Percentiles rank a stretch among this genome's conserved stretches.
Conservation (phyloP, 306 rosid genomes). For the Rosa chinensis region DNA sequence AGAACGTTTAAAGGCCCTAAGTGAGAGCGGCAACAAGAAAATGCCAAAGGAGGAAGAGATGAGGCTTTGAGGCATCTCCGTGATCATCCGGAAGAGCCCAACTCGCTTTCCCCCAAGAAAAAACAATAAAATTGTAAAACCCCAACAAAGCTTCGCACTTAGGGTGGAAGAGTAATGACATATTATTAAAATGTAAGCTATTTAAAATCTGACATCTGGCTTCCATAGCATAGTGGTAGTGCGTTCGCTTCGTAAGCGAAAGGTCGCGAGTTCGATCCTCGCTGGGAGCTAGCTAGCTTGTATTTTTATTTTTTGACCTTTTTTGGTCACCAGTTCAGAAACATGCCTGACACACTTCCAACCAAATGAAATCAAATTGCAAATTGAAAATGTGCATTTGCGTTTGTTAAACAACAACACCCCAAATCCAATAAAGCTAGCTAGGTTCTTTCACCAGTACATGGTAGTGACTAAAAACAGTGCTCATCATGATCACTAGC, state of each 20-base stretch:
- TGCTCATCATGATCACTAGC: neutral
- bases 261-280: conserved; percentile 82
- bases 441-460: neutral
- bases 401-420: neutral
- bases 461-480: neutral
- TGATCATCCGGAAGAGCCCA: too few species aligned
- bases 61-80: too few species aligned
- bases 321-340: neutral
- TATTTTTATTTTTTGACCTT: neutral
- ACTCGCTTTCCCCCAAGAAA: too few species aligned
- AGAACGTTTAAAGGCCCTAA: too few species aligned
- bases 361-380: neutral
- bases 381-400: neutral
- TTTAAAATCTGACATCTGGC: conserved; percentile 8
- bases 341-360: neutral
- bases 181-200: too few species aligned
- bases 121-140: too few species aligned
- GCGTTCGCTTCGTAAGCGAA: conserved; percentile 80
- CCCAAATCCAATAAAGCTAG: neutral
- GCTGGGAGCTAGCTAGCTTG: conserved; percentile 54
- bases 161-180: too few species aligned
- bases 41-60: too few species aligned
- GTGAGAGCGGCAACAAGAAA: too few species aligned
- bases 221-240: conserved; percentile 77
- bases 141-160: too few species aligned